phyloP scores from a whole-genome alignment of 371 early-diverging fungal genomes.

The Mucor velutinosus region DNA sequence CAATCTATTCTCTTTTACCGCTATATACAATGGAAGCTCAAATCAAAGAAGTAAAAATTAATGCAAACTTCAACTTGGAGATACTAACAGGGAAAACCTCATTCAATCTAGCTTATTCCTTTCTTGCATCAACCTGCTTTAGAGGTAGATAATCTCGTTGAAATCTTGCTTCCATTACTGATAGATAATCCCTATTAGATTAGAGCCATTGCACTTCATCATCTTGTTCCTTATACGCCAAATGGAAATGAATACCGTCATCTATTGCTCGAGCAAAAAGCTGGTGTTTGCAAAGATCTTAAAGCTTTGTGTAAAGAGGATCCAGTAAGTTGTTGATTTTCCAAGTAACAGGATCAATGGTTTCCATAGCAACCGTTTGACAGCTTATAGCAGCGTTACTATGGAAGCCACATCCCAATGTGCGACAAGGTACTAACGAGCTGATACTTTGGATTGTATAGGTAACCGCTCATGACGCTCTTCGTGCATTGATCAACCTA shows the following conservation, averaged over 20 bases:
- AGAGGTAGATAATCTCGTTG: conserved; percentile 49
- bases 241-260: conserved; percentile 63
- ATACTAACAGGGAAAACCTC: neutral
- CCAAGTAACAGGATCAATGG: neutral
- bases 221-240: conserved; percentile 76
- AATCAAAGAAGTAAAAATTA: conserved; percentile 22
- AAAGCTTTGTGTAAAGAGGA: conserved; percentile 73
- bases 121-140: conserved; percentile 66
- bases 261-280: conserved; percentile 62
- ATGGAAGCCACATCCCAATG: neutral
- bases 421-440: neutral
- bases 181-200: conserved; percentile 47
- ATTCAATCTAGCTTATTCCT: conserved; percentile 49
- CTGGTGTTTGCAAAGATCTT: conserved; percentile 66
- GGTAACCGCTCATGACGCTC: conserved; percentile 83
- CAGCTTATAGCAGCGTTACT: neutral
- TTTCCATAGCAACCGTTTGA: neutral
- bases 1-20: neutral
- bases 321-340: conserved; percentile 49
- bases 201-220: conserved; percentile 77
- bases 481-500: conserved; percentile 83
- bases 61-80: neutral
- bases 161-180: neutral
- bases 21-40: conserved; percentile 24
- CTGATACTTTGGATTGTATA: conserved; percentile 25